Evolutionary conservation across 768 basidiomycete genomes (phyloP), one percentile per base, ranked within the genome.

Genomic region (Hygrophorus russula): DNA sequence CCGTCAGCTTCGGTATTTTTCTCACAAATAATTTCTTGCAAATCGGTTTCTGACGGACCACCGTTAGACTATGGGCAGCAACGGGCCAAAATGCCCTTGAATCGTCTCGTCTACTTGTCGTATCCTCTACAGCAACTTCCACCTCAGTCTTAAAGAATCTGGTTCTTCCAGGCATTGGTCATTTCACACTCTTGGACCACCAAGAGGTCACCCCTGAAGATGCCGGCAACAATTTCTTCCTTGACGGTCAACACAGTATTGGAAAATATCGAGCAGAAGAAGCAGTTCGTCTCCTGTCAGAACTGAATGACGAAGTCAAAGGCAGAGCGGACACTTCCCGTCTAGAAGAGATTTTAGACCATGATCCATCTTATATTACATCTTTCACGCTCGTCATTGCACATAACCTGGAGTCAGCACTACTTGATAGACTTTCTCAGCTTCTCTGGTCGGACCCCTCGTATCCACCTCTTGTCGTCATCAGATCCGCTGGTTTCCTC

Each of bases 141-240:
- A 88, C 91, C 27, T 82, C 88, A 38, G 77, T 88, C 51, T 72
- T 99, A 44, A 98, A 99, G 72, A 98, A 98, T 57, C 81, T 98
- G 48, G 91, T 98, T 31, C 76, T 98, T 6, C 96, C 96, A 2
- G 94, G 94, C 6, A 79, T 97, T 50, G 90, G 93, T n/a, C 78
- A 86, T 56, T 98, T 96, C 59, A 94, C 93, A 38, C 76, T 98
- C 58, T 75, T 96, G 46, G 91, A 93, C 55, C 63, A 73, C 17
- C 57, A 61, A 2, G 43, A 59, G 31, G 81, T 82, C 20, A 70
- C 78, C 0, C 69, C 78, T 1, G 74, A 79, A 45, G 93, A 98
- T 53, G 80, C 90, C 0, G 92, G 92, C 0, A 89, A 91, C 69
- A 98, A 98, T 66, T 99, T 99, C 68, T 99, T 98, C 65, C 69